A percentile compares a stretch with the other conserved stretches of the same genome.
These are phyloP conservation scores for Kernera saxatilis DNA, from an alignment of 345 rosid species.

Conservation along the genomic window DNA sequence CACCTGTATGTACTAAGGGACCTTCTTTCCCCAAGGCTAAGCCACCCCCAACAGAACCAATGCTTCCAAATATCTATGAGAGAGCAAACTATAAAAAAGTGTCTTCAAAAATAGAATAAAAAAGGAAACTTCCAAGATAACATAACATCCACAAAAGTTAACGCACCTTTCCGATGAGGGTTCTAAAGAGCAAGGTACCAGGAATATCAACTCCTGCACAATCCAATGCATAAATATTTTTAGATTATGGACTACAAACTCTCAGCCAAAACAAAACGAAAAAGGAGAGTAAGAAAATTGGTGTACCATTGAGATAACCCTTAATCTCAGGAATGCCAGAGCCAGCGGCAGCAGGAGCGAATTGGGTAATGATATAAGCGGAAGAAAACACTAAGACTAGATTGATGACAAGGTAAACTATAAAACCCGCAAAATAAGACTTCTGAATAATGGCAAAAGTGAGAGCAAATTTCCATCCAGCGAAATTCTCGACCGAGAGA, in stretches of 20 bases:
- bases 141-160: background rate
- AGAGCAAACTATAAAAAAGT: constrained; percentile 12
- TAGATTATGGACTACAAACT: background rate
- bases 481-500: constrained; percentile 91
- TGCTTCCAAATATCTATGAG: constrained; percentile 88
- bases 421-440: constrained; percentile 79
- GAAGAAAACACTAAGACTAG: constrained; percentile 82
- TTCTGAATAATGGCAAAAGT: constrained; percentile 80
- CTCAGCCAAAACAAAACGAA: background rate
- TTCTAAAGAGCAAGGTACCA: constrained; percentile 90
- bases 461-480: constrained; percentile 84
- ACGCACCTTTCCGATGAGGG: constrained; percentile 89
- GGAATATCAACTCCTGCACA: constrained; percentile 75
- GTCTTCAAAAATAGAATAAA: background rate
- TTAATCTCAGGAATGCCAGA: constrained; percentile 99
- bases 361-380: constrained; percentile 75
- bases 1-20: constrained; percentile 95
- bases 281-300: background rate
- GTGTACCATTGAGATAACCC: constrained; percentile 93
- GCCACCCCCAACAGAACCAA: constrained; percentile 98
- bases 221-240: background rate
- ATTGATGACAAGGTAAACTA: constrained; percentile 73
- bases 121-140: background rate
- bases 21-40: constrained; percentile 97
- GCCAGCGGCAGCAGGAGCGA: constrained; percentile 99